These are phyloP conservation scores for Calophaca sinica DNA, from an alignment of 306 rosid genomes.

Conservation along the genomic window DNA sequence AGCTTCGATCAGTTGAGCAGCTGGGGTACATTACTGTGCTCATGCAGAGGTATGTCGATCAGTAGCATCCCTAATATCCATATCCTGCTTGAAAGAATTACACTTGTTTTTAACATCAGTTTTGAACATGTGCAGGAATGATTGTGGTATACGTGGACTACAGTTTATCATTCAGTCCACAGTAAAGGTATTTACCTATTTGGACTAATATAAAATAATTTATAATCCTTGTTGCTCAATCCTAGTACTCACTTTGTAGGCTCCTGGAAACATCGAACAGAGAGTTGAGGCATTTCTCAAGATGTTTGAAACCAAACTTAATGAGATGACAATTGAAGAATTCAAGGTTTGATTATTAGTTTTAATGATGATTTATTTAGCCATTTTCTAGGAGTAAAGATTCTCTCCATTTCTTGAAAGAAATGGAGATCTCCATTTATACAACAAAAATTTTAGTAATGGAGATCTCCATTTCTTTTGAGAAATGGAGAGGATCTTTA, in stretches of 20 bases:
- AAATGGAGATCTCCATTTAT: too few species aligned
- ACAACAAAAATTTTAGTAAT: too few species aligned
- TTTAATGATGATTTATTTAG: slow-evolving; percentile 19
- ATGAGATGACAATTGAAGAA: slow-evolving; percentile 81
- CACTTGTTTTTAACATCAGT: slow-evolving; percentile 21
- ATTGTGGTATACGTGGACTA: slow-evolving; percentile 79
- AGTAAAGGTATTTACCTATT: slow-evolving; percentile 63
- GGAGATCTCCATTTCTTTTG: too few species aligned
- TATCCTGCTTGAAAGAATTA: slow-evolving; percentile 26
- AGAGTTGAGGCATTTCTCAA: slow-evolving; percentile 88
- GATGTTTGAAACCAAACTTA: slow-evolving; percentile 73
- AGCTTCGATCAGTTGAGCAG: slow-evolving; percentile 96
- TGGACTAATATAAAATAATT: slow-evolving; percentile 23
- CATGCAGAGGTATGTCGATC: slow-evolving; percentile 66
- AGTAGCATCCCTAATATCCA: slow-evolving; percentile 24
- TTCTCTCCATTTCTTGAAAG: too few species aligned
- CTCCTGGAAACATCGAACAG: slow-evolving; percentile 75
- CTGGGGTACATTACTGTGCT: slow-evolving; percentile 88
- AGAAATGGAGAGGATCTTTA: too few species aligned
- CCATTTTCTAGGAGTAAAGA: slow-evolving; percentile 33
- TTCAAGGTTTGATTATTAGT: slow-evolving; percentile 70
- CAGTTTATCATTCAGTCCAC: slow-evolving; percentile 92
- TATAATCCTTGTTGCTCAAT: slow-evolving; percentile 27
- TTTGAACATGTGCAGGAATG: slow-evolving; percentile 66
- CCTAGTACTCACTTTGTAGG: slow-evolving; percentile 54